Evolutionary conservation across 495 filamentous ascomycete species (phyloP), one percentile per base, ranked within the genome.

Genomic region (Annulohypoxylon moriforme): DNA sequence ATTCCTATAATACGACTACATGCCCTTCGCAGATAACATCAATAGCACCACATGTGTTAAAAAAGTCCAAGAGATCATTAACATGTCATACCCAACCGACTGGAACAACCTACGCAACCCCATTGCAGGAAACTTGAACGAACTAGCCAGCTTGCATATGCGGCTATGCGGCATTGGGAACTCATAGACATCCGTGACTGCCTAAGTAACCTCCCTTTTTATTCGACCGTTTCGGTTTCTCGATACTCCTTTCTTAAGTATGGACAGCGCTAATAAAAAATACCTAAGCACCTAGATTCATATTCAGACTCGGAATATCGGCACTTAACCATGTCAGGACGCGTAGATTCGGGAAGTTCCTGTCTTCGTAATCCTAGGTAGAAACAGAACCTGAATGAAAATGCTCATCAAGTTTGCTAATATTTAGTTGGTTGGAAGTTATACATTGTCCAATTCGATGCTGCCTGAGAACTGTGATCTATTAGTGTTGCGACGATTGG

Each of bases 81-180:
- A 9, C 38, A 36, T 8, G 38, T 16, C 40, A 20, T 2, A 42
- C 36, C 56, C 56, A 29, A 36, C 13, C 27, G 22, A 13, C 20
- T 59, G 56, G 36, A 58, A 59, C 56, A 22, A 20, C 13, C 13
- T 3, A 58, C 42, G 22, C 34, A 22, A 52, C 25, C 25, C 22
- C 24, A 25, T 29, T n/a, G 5, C 50, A 33, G 16, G 55, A 11
- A 40, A 58, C 14, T 40, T 40, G 55, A 42, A 42, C n/a, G 20
- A 58, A 25, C 36, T 40, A 14, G 11, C 36, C 40, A 44, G 40
- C 22, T 42, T 44, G 14, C 36, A 44, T 59, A 59, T 42, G 56
- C 36, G 55, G 4, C 31, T 14, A 31, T 11, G 25, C 24, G 24
- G 49, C 22, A 53, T 53, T 14, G 40, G 7, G 25, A 34, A 34